phyloP scores from a whole-genome alignment of 495 filamentous ascomycete genomes.

The Xylaria intraflava region DNA sequence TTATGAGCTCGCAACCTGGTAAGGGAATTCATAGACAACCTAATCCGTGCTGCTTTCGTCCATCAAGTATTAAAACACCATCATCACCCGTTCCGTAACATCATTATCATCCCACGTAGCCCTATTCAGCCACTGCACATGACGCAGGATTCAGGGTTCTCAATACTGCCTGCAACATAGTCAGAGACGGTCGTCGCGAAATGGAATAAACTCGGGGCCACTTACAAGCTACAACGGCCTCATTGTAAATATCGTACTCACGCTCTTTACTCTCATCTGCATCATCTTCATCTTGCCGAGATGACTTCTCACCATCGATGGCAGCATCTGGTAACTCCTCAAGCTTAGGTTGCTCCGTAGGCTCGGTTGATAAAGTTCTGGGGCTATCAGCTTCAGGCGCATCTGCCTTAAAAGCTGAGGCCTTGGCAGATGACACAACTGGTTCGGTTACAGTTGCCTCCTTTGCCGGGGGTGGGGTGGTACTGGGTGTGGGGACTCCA shows the following conservation, averaged over 20 bases:
- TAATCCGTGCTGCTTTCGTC: background rate
- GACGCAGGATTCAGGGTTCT: conserved; percentile 80
- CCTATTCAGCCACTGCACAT: conserved; percentile 75
- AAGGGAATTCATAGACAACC: conserved; percentile 1
- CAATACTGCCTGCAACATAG: conserved; percentile 58
- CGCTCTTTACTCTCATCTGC: conserved; percentile 59
- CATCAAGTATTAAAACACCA: conserved; percentile 3
- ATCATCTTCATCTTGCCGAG: conserved; percentile 46
- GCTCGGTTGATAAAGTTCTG: conserved; percentile 64
- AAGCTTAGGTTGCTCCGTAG: conserved; percentile 46
- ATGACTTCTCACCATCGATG: conserved; percentile 41
- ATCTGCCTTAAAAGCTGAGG: conserved; percentile 60
- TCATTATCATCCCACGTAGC: conserved; percentile 15
- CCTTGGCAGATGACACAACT: conserved; percentile 40
- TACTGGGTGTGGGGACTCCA: conserved; percentile 57
- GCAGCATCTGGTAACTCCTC: conserved; percentile 54
- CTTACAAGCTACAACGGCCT: conserved; percentile 82
- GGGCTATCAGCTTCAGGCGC: conserved; percentile 66
- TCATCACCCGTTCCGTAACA: conserved; percentile 16
- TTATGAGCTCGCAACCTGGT: background rate
- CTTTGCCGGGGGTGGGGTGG: conserved; percentile 49
- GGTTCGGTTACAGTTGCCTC: conserved; percentile 37
- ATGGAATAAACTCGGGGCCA: conserved; percentile 3
- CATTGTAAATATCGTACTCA: conserved; percentile 87
- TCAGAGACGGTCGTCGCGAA: conserved; percentile 15